Conservation (phyloP, 257 asterid genomes). For the Solanum medicagineum region DNA sequence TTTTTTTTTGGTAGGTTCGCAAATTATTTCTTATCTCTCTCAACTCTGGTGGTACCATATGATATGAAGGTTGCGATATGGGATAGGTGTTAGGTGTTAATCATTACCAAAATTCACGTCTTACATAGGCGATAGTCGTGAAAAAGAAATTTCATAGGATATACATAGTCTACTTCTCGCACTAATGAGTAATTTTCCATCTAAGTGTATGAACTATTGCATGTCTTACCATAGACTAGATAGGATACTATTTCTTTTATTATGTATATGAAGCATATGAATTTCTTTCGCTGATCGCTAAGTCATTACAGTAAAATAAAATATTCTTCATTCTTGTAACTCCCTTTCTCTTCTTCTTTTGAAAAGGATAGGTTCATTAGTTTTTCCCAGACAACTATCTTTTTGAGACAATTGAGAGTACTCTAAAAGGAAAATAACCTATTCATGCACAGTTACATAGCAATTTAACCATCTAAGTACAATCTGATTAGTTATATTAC, state of each 20-base stretch:
- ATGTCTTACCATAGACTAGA: neutral
- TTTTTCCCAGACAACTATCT: too few relatives aligned
- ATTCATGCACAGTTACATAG: neutral
- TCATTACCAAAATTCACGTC: neutral
- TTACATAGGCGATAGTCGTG: neutral
- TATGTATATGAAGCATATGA: neutral
- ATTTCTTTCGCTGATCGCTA: neutral
- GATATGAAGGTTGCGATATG: neutral
- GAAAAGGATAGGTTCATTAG: too few relatives aligned
- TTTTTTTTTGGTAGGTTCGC: too few relatives aligned
- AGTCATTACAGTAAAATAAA: neutral
- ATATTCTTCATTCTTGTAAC: neutral
- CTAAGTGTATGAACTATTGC: neutral
- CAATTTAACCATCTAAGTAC: too few relatives aligned
- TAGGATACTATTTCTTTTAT: neutral
- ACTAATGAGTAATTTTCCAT: neutral
- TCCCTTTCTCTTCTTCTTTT: neutral
- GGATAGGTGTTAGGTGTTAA: neutral
- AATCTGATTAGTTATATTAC: too few relatives aligned
- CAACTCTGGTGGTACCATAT: neutral
- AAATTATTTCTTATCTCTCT: too few relatives aligned
- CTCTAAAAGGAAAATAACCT: too few relatives aligned
- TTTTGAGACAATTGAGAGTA: too few relatives aligned
- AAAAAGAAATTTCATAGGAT: neutral
- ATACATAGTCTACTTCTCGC: neutral